phyloP scores from a whole-genome alignment of 192 early-diverging fungal species.

The Coemansia sp. region DNA sequence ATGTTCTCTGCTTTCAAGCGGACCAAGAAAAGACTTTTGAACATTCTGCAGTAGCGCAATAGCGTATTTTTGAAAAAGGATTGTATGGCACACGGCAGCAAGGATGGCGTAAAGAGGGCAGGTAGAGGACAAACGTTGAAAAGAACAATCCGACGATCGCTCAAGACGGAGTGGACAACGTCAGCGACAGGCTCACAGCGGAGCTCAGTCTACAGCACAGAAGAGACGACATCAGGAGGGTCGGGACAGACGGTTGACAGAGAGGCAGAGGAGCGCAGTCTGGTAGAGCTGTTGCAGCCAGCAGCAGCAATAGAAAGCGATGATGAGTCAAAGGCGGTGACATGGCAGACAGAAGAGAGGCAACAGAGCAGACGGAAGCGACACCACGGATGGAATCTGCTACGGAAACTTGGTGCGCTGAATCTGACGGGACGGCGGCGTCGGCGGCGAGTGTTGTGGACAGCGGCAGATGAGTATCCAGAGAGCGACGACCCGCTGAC shows the following conservation, averaged over 20 bases:
- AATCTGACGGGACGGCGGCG: neutral
- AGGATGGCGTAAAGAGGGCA: neutral
- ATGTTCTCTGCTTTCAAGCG: neutral
- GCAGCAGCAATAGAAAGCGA: neutral
- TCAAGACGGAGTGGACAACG: conserved; percentile 16
- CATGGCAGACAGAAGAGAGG: conserved; percentile 3
- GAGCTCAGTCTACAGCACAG: neutral
- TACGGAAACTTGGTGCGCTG: conserved; percentile 8
- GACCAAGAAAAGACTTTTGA: neutral
- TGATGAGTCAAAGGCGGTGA: neutral
- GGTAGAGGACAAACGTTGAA: conserved; percentile 17
- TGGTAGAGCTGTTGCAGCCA: conserved; percentile 19
- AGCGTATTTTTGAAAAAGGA: neutral
- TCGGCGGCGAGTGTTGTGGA: neutral
- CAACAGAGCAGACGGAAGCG: conserved; percentile 2
- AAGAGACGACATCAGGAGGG: neutral
- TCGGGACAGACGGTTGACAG: neutral
- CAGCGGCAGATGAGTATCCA: conserved; percentile 21
- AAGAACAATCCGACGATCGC: conserved; percentile 14
- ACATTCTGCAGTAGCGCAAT: neutral
- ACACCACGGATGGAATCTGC: conserved; percentile 9
- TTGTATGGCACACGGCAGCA: neutral
- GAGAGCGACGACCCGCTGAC: conserved; percentile 33
- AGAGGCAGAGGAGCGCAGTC: conserved; percentile 8
- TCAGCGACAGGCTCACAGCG: conserved; percentile 5